Evolutionary conservation across 2,329 filamentous ascomycete species (phyloP).

Genomic region (Triangularia verruculosa): DNA sequence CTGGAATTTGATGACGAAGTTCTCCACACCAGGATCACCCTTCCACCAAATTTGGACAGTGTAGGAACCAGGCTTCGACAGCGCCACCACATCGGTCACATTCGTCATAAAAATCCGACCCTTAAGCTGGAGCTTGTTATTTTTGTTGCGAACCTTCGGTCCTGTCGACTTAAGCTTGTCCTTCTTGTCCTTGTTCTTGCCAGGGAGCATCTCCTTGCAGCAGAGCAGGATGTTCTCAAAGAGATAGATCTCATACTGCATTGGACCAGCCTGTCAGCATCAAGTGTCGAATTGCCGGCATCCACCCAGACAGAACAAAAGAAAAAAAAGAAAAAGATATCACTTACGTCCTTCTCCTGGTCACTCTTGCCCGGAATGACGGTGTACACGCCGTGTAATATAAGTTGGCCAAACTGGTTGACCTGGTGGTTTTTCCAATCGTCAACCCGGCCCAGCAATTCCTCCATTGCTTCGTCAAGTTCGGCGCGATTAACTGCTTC

Average conservation of each 20-base stretch:
- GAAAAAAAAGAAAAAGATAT: neutral
- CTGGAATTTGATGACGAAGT: slow-evolving; percentile 89
- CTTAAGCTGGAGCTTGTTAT: slow-evolving; percentile 87
- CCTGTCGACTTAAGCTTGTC: slow-evolving; percentile 56
- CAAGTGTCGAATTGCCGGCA: neutral
- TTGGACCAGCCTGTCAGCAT: slow-evolving; percentile 2
- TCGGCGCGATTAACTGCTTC: slow-evolving; percentile 87
- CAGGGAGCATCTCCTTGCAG: slow-evolving; percentile 89
- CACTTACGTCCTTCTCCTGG: slow-evolving; percentile 82
- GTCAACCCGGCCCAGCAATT: slow-evolving; percentile 79
- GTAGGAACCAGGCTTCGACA: slow-evolving; percentile 86
- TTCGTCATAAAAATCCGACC: slow-evolving; percentile 99
- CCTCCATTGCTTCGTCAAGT: slow-evolving; percentile 76
- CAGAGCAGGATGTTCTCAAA: slow-evolving; percentile 94
- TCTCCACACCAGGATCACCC: slow-evolving; percentile 90
- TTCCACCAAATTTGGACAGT: slow-evolving; percentile 99
- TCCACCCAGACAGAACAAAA: neutral
- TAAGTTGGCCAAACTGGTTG: slow-evolving; percentile 83
- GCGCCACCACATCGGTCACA: slow-evolving; percentile 87
- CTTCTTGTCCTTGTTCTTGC: slow-evolving; percentile 77
- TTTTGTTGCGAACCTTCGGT: slow-evolving; percentile 60
- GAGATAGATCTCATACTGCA: slow-evolving; percentile 92
- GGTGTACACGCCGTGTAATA: slow-evolving; percentile 86
- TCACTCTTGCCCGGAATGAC: slow-evolving; percentile 84
- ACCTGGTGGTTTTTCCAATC: slow-evolving; percentile 96